These are phyloP conservation scores for Psophocarpus tetragonolobus DNA, from an alignment of 306 rosid species.

Conservation along the genomic window DNA sequence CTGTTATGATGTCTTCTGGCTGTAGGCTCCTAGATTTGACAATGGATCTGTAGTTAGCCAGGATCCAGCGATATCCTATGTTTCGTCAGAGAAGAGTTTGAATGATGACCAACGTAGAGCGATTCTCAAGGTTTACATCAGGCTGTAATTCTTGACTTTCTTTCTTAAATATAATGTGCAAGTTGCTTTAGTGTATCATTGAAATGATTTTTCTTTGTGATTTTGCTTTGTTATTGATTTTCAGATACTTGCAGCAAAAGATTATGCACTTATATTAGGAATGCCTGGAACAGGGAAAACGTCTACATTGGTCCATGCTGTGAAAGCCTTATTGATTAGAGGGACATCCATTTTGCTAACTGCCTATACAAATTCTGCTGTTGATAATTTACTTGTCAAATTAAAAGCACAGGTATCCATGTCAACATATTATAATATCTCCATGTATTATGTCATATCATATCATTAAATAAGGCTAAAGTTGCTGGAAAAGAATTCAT, in stretches of 20 bases:
- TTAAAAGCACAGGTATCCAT: constrained; percentile 77
- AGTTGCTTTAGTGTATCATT: constrained; percentile 20
- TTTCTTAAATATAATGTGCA: constrained; percentile 12
- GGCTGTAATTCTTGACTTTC: constrained; percentile 25
- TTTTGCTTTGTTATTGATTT: constrained; percentile 24
- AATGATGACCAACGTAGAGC: constrained; percentile 92
- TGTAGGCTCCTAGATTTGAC: constrained; percentile 93
- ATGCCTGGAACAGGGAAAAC: constrained; percentile 99
- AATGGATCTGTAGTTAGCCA: constrained; percentile 78
- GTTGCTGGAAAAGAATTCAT: not conserved
- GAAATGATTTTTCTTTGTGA: constrained; percentile 24
- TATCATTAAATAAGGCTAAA: constrained; percentile 3
- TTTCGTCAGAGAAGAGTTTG: constrained; percentile 77
- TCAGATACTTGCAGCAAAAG: constrained; percentile 92
- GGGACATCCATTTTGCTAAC: constrained; percentile 93
- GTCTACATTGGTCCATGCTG: constrained; percentile 97
- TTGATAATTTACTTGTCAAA: constrained; percentile 92
- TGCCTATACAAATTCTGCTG: constrained; percentile 91
- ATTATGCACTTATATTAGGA: constrained; percentile 89
- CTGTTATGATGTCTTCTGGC: constrained; percentile 30
- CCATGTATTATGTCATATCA: not conserved
- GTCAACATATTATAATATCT: not conserved
- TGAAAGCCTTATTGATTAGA: constrained; percentile 86
- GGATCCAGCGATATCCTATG: constrained; percentile 89
- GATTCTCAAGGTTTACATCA: constrained; percentile 72